Base-by-base conservation (phyloP, 1,284 basidiomycete species). In the Rhizopogon hawkerae region DNA sequence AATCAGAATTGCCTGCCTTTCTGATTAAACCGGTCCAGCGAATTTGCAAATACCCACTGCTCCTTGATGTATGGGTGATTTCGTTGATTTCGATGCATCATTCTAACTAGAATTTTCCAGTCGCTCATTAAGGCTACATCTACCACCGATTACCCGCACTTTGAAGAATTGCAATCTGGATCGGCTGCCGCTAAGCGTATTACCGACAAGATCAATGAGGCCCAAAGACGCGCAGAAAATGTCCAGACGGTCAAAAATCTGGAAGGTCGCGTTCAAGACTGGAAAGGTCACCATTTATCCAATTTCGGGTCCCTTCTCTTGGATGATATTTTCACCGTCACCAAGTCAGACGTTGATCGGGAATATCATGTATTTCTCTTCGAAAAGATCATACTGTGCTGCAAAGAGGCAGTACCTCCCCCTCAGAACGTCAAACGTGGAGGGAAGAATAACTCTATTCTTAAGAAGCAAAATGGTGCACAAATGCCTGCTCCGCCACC, bases 351-450 rank as follows among this genome's bases (percentile, higher is more conserved):
- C 54, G 90, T 93, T 58, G 93, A 98, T 65, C 80, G 95, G 57
- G 96, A 98, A 66, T 98, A 98, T 63, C 92, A 96, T 61, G 94
- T 99, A 50, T 99, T 98, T 75, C 75, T 99, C 33, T 99, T 99
- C 58, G 93, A 98, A 70, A 92, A 93, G 72, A 99, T 99, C 69
- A 90, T 99, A 59, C 78, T 98, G 11, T 98, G 96, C 70, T 98
- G 96, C 76, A 98, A 98, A 68, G 96, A 85, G 68, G 81, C 79
- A 5, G 64, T 73, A 13, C 71, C 71, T 14, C 68, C 69, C 3
- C 73, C 73, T 5, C 68, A 70, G 39, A 80, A 76, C 54, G 75
- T 70, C 39, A 78, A 77, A 64, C 83, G 83, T 62, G 71, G 72
- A 33, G 71, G 74, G 55, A 90, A 89, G 72, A 89, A 75, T 59